These are phyloP conservation scores for Trypanosomatidae sp. DNA, from an alignment of 208 protist species.

Conservation along the genomic window DNA sequence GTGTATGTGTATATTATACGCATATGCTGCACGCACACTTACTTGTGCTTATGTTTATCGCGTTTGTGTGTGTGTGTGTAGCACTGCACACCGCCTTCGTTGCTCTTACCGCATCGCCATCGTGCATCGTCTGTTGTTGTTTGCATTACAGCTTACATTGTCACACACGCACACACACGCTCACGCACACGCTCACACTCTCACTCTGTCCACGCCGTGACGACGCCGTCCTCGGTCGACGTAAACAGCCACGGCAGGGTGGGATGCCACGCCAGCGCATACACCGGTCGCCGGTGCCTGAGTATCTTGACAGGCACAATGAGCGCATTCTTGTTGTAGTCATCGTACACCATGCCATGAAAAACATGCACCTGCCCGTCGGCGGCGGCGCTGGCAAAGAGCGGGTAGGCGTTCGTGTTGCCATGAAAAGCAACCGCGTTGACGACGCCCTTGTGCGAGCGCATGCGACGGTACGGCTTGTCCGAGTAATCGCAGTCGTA, in stretches of 20 bases:
- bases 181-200: no score
- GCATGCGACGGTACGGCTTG: slow-evolving; percentile 94
- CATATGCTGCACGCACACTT: no score
- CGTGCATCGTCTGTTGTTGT: no score
- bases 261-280: slow-evolving; percentile 93
- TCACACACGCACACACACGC: no score
- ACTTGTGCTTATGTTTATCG: no score
- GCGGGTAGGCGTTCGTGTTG: slow-evolving; percentile 83
- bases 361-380: slow-evolving; percentile 94
- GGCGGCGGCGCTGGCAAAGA: slow-evolving; percentile 96
- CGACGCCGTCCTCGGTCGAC: slow-evolving; percentile 92
- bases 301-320: slow-evolving; percentile 99
- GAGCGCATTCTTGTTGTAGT: slow-evolving; percentile 96
- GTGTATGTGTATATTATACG: no score
- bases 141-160: no score
- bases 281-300: slow-evolving; percentile 90
- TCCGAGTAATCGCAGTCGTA: slow-evolving; percentile 97
- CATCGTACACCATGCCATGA: slow-evolving; percentile 93
- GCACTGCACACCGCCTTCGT: no score
- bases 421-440: slow-evolving; percentile 85
- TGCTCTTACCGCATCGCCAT: no score
- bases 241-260: slow-evolving; percentile 99
- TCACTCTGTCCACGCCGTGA: slow-evolving; percentile 89
- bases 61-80: no score
- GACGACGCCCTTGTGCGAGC: slow-evolving; percentile 91